These are phyloP conservation scores for Apiotrichum laibachii DNA, from an alignment of 1,284 basidiomycete species.

Conservation along the genomic window DNA sequence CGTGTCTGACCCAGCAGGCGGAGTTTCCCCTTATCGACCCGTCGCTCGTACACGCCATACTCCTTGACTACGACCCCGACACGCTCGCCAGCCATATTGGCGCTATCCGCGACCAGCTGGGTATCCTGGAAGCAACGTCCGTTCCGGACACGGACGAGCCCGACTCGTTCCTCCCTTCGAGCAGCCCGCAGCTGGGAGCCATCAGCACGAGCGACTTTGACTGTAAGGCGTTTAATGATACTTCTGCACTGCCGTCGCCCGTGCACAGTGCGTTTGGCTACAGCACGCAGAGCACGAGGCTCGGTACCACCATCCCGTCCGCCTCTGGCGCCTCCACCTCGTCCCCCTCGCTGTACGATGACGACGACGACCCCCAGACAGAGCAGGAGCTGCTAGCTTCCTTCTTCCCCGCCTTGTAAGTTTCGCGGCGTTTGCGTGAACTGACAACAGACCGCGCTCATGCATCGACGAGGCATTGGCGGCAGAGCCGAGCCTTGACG, in stretches of 20 bases:
- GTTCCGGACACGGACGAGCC: constrained; percentile 39
- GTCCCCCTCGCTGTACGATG: not conserved
- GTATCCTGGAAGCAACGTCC: constrained; percentile 43
- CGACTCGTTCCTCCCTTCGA: constrained; percentile 8
- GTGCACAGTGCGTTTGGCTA: not conserved
- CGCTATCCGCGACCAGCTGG: constrained; percentile 42
- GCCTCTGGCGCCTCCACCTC: not conserved
- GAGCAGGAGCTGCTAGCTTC: constrained; percentile 27
- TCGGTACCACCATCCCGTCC: not conserved
- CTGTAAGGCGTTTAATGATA: not conserved
- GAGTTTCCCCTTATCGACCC: constrained; percentile 47
- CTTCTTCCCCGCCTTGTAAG: constrained; percentile 38
- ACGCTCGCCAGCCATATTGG: constrained; percentile 26
- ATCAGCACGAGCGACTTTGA: too few species aligned
- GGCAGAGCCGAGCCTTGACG: constrained; percentile 23
- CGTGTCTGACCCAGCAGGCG: constrained; percentile 23
- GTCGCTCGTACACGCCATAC: constrained; percentile 39
- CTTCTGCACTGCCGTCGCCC: not conserved
- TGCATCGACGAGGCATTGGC: constrained; percentile 26
- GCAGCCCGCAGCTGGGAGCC: constrained; percentile 7
- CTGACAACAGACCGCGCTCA: constrained; percentile 11
- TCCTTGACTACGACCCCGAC: constrained; percentile 41
- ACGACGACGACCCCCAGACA: constrained; percentile 8
- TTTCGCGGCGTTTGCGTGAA: not conserved
- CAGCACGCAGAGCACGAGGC: not conserved